Base-by-base conservation (phyloP, 176 grass and related monocot genomes). In the Oryza meridionalis region DNA sequence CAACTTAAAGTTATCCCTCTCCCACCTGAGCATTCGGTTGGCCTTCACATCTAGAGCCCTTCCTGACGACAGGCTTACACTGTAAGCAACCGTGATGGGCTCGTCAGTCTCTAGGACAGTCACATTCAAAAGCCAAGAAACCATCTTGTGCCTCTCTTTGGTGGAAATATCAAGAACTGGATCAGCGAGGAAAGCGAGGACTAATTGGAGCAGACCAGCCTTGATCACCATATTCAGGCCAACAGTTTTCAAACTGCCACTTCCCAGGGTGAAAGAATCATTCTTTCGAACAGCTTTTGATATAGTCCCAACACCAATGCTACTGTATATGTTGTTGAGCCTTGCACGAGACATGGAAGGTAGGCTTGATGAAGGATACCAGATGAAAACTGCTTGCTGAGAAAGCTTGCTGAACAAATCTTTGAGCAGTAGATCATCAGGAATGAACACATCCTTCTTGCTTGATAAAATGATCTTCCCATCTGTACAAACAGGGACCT, bases 341-440 rank as follows among this genome's bases (percentile, higher is more conserved):
- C 82, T 91, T 13, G 78, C 65, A 22, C 66, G 67, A 32, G 89
- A 84, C 26, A 85, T 43, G 1, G 68, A 66, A 29, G 81, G 55
- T 22, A 22, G 19, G 9, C 7, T 85, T 16, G 76, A 70, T 14
- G 40, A 7, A 73, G 94, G 88, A 27, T 87, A 96, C 94, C 94
- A 96, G 13, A 93, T 81, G 40, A 92, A 93, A 15, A 91, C 3
- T 11, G 88, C 44, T 13, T 90, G 65, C 12, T 79, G 33, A 84
- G 81, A n/a, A 50, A 65, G 14, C 65, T 35, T 81, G 7, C 61
- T 76, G n/a, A 96, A 96, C 27, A 96, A 69, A 44, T 91, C 86
- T 76, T 84, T 82, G 2, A 91, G 84, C 7, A 91, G 21, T 46
- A 96, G 86, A 68, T 96, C 94, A 46, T 96, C 90, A 5, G 88